Evolutionary conservation across 306 rosid species (phyloP).

Genomic region (Adenanthera pavonina): DNA sequence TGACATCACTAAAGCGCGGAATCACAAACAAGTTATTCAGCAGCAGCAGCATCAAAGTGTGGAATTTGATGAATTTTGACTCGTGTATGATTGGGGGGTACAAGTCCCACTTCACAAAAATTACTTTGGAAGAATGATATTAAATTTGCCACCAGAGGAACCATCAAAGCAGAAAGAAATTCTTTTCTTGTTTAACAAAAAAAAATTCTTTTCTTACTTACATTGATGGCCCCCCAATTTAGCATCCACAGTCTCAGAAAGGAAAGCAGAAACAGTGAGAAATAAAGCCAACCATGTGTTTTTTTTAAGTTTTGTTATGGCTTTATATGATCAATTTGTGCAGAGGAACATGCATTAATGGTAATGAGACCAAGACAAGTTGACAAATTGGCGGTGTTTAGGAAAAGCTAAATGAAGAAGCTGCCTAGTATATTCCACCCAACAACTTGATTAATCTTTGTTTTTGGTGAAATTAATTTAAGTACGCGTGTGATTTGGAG

Average conservation of each 20-base stretch:
- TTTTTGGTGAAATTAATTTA: too few species aligned
- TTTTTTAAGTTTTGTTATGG: neutral
- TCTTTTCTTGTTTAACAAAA: neutral
- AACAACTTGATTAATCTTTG: neutral
- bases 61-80: conserved; percentile 52
- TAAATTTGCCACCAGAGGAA: conserved; percentile 33
- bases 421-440: conserved; percentile 12
- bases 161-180: conserved; percentile 10
- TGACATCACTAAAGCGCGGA: conserved; percentile 65
- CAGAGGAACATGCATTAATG: neutral
- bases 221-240: conserved; percentile 25
- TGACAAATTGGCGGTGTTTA: neutral
- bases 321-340: conserved; percentile 12
- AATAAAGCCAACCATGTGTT: neutral
- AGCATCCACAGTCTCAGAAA: neutral
- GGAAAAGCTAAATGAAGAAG: conserved; percentile 8
- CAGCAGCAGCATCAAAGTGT: conserved; percentile 14
- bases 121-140: conserved; percentile 27
- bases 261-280: conserved; percentile 11
- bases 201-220: conserved; percentile 6
- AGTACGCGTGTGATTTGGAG: too few species aligned
- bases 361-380: conserved; percentile 17
- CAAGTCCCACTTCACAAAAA: conserved; percentile 41
- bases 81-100: conserved; percentile 50
- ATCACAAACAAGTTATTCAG: conserved; percentile 32